Base-by-base conservation (phyloP, 495 filamentous ascomycete species). In the Annulohypoxylon moriforme region DNA sequence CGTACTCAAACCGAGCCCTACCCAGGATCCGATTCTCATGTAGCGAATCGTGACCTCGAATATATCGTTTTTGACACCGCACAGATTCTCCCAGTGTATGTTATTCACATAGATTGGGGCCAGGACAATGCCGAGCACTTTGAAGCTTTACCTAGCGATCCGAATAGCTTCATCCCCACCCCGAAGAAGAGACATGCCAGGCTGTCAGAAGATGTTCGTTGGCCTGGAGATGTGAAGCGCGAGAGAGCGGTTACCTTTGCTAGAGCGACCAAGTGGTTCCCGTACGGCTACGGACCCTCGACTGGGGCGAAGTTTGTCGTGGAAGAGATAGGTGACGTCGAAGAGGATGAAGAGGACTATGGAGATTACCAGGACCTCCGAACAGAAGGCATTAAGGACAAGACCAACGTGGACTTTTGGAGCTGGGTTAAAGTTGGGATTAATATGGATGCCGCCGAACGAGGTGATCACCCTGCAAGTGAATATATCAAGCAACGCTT, bases 11-110 rank as follows among this genome's bases (percentile, higher is more conserved):
- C 61, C 6, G 22, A 72, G 24, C 60, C 78, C 0, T 68, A 74
- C 31, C 38, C 64, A 1, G 72, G 67, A 0, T 74, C 79, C 9
- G 75, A 82, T 50, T 77, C 75, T 1, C 80, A 84, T 57, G 68
- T 82, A 34, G 68, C 75, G 10, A 60, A 72, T 10, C 68, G 75
- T 18, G 42, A 69, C 33, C 55, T 75, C n/a, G 82, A 82, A 52
- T 82, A 80, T 38, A 65, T 85, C 16, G 79, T 83, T 46, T 83
- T 85, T 65, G 77, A 83, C 27, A 53, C 66, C 7, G 76, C 80
- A 13, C 75, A 78, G 60, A 80, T 84, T 18, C 59, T 82, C 11
- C 80, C 81, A 3, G 81, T 79, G 55, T 84, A 83, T 55, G 79
- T 83, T 40, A 67, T 85, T 14, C 80, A 83, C 49, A 75, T 79